Conservation (phyloP, 495 filamentous ascomycete species). For the Lasiosphaeria miniovina region DNA sequence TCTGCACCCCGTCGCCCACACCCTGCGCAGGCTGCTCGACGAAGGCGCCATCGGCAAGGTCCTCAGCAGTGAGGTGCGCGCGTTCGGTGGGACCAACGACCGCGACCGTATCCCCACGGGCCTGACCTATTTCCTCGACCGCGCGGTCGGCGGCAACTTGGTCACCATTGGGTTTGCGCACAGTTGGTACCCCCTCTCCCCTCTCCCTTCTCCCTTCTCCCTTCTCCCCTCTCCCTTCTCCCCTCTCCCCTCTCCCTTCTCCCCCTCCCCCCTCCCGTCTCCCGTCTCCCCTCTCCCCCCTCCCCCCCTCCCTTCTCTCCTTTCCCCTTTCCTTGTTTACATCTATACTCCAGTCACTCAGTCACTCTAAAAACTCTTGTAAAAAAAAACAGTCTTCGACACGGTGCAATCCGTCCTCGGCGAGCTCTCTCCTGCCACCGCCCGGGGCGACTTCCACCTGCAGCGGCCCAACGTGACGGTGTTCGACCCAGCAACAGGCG, state of each 20-base stretch:
- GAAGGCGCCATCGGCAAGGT: slow-evolving; percentile 52
- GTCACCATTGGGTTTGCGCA: slow-evolving; percentile 55
- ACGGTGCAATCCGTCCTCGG: slow-evolving; percentile 44
- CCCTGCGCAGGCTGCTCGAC: slow-evolving; percentile 46
- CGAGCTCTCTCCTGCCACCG: slow-evolving; percentile 33
- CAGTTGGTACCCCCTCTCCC: slow-evolving; percentile 27
- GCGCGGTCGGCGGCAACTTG: slow-evolving; percentile 47
- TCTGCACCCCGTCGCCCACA: slow-evolving; percentile 39
- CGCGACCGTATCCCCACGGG: slow-evolving; percentile 30
- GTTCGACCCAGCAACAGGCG: slow-evolving; percentile 21
- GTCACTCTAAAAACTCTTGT: neutral
- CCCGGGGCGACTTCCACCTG: slow-evolving; percentile 40
- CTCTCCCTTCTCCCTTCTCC: neutral
- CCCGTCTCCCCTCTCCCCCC: neutral
- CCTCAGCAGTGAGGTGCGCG: slow-evolving; percentile 49
- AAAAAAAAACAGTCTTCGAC: slow-evolving; percentile 28
- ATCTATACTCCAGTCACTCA: neutral
- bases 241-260: neutral
- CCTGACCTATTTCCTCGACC: slow-evolving; percentile 43
- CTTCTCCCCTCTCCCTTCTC: neutral
- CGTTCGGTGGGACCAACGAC: slow-evolving; percentile 35
- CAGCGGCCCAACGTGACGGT: slow-evolving; percentile 44
- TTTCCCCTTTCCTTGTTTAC: neutral
- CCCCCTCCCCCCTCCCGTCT: neutral
- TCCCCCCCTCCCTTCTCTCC: neutral